Evolutionary conservation across 2,329 filamentous ascomycete genomes (phyloP).

Genomic region (Colletotrichum chrysophilum): DNA sequence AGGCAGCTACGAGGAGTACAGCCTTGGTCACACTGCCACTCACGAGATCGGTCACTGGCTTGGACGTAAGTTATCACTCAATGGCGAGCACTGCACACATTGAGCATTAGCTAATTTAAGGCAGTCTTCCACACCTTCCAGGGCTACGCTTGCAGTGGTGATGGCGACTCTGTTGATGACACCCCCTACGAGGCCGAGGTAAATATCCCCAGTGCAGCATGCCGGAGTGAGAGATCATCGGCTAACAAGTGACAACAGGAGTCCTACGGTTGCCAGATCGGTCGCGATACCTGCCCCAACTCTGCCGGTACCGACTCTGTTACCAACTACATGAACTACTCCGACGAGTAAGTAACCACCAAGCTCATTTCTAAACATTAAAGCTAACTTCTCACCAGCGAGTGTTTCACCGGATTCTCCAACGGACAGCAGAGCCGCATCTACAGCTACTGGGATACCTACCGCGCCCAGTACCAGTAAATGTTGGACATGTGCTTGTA

Average conservation of each 20-base stretch:
- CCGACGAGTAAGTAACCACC: slow-evolving; percentile 39
- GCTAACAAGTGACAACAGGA: not conserved
- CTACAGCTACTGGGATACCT: slow-evolving; percentile 30
- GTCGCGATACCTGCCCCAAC: slow-evolving; percentile 39
- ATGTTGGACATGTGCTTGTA: not conserved
- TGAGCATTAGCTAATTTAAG: not conserved
- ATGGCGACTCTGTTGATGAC: slow-evolving; percentile 45
- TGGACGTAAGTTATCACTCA: slow-evolving; percentile 28
- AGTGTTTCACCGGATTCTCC: slow-evolving; percentile 50
- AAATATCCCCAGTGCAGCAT: rapidly evolving
- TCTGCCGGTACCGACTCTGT: slow-evolving; percentile 38
- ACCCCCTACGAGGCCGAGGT: slow-evolving; percentile 41
- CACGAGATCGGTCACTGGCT: slow-evolving; percentile 57
- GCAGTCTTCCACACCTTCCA: slow-evolving; percentile 51
- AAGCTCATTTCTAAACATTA: not conserved
- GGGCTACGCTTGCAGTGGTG: slow-evolving; percentile 38
- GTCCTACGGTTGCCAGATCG: slow-evolving; percentile 38
- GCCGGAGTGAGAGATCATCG: not conserved
- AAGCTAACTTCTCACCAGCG: slow-evolving; percentile 23
- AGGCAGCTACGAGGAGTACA: slow-evolving; percentile 37
- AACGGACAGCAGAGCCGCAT: slow-evolving; percentile 42
- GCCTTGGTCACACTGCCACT: slow-evolving; percentile 35
- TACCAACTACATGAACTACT: slow-evolving; percentile 46
- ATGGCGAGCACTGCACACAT: not conserved
- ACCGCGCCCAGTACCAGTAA: slow-evolving; percentile 25